Evolutionary conservation across 2,329 filamentous ascomycete genomes (phyloP).

Genomic region (Colletotrichum cordylinicola): DNA sequence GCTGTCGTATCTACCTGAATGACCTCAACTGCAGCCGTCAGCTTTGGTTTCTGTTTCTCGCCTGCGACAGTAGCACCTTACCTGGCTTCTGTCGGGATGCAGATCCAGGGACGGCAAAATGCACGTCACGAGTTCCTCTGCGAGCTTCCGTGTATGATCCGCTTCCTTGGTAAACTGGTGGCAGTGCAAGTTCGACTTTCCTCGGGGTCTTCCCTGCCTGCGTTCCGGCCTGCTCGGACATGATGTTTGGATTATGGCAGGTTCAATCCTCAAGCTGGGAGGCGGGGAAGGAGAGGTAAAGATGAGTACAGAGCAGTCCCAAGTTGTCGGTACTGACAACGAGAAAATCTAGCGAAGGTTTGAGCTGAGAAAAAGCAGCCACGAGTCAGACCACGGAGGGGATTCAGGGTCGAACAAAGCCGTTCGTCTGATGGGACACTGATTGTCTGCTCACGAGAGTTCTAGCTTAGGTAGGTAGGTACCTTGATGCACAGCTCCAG

Average conservation of each 20-base stretch:
- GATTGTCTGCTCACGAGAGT: background rate
- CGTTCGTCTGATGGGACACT: slow-evolving; percentile 14
- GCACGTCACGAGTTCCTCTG: slow-evolving; percentile 9
- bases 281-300: background rate
- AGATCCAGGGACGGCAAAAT: slow-evolving; percentile 16
- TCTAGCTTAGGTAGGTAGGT: background rate
- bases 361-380: background rate
- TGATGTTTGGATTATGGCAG: background rate
- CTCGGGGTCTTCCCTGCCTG: background rate
- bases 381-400: background rate
- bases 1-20: slow-evolving; percentile 24
- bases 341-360: background rate
- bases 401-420: background rate
- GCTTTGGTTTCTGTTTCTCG: background rate
- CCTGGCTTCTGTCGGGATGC: slow-evolving; percentile 16
- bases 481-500: background rate
- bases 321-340: background rate
- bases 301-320: background rate
- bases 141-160: slow-evolving; percentile 22
- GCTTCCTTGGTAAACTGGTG: slow-evolving; percentile 15
- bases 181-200: slow-evolving; percentile 5
- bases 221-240: background rate
- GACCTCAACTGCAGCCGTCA: slow-evolving; percentile 12
- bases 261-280: background rate
- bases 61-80: background rate